Base-by-base conservation (phyloP, 768 basidiomycete genomes). In the Kwoniella dejecticola region DNA sequence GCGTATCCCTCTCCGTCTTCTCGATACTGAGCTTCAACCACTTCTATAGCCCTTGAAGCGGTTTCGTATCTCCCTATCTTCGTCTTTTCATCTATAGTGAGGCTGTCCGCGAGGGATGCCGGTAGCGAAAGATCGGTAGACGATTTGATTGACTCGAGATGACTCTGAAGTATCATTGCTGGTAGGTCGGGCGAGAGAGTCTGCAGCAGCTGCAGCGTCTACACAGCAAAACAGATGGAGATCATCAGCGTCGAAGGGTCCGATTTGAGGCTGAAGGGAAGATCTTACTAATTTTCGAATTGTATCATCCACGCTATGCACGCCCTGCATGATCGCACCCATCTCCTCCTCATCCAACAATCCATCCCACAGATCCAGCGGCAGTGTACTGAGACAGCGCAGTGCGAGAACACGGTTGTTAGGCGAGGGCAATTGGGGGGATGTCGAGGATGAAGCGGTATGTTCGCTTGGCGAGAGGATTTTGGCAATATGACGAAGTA, bases 261-360 rank as follows among this genome's bases (percentile, higher is more conserved):
- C 30, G n/a, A 12, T n/a, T 11, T 40, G 50, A 58, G 40, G 49
- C 12, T 8, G 17, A n/a, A 5, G 11, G 30, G 2, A 2, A 31
- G 10, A 15, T 62, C 70, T 49, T 31, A 75, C 73, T 19, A 45
- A 36, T 54, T 57, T 41, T 12, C 74, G 63, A 17, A 73, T 57
- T 23, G 54, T 68, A 44, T 63, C 55, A 57, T 76, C 74, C 11
- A 38, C 31, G 53, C 63, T 64, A 38, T 73, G 60, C 21, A 73
- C 48, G 3, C 74, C 74, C 29, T 66, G 53, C 71, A 76, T 71
- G 26, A 76, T 57, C 10, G 60, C 48, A 1, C 60, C 47, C 74
- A 76, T 76, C 45, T 73, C 69, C 4, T 3, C 33, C 31, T 71
- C 68, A 2, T 60, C 71, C 15, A 76, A 33, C 26, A 27, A 45